phyloP scores from a whole-genome alignment of 176 grass and related monocot species.

The Avena eriantha region DNA sequence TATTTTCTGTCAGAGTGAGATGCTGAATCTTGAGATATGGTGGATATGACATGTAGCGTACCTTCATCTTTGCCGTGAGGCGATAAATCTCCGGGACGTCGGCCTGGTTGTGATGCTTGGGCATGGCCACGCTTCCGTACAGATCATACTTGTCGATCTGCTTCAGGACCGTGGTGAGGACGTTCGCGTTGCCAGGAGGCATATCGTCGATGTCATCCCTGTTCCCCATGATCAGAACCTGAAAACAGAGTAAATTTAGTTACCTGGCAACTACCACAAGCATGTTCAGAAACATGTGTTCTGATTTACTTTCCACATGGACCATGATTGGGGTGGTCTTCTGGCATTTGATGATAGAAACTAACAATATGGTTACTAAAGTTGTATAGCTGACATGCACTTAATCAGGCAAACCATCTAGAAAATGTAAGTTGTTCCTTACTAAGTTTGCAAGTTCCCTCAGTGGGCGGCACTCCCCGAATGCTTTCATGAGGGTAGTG shows the following conservation, averaged over 20 bases:
- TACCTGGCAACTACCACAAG: background rate
- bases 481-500: conserved; percentile 93
- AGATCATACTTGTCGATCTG: conserved; percentile 97
- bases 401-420: conserved; percentile 5
- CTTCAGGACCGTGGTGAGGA: conserved; percentile 88
- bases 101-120: conserved; percentile 94
- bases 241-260: conserved; percentile 27
- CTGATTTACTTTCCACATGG: background rate
- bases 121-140: conserved; percentile 88
- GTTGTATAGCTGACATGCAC: background rate
- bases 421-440: conserved; percentile 44
- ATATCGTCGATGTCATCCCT: conserved; percentile 94
- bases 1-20: conserved; percentile 13
- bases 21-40: conserved; percentile 15
- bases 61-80: conserved; percentile 86
- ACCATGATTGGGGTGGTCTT: background rate
- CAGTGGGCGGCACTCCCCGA: conserved; percentile 84
- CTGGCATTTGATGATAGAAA: conserved; percentile 31
- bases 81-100: conserved; percentile 98
- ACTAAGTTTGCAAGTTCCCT: conserved; percentile 98
- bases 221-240: conserved; percentile 98
- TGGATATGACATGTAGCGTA: conserved; percentile 5
- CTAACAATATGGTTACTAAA: background rate
- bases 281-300: conserved; percentile 22
- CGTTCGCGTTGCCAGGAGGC: conserved; percentile 76